Evolutionary conservation across 2,329 filamentous ascomycete species (phyloP).

Genomic region (Pseudogymnoascus sp.): DNA sequence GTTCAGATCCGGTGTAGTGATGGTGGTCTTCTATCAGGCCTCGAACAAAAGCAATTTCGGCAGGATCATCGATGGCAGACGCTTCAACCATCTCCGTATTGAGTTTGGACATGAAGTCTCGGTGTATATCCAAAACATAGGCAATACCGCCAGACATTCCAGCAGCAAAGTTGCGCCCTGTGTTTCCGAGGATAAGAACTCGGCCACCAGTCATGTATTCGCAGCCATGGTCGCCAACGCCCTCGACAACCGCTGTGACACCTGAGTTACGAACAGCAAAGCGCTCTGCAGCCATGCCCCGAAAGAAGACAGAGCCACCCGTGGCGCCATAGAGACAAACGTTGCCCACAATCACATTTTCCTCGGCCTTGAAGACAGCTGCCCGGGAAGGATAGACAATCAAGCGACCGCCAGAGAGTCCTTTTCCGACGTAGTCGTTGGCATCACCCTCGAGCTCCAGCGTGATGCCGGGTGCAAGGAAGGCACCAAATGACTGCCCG

Average conservation of each 20-base stretch:
- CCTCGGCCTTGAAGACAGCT: slow-evolving; percentile 90
- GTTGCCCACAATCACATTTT: slow-evolving; percentile 91
- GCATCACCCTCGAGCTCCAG: slow-evolving; percentile 91
- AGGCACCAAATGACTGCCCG: slow-evolving; percentile 93
- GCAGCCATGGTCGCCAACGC: slow-evolving; percentile 90
- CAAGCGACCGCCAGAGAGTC: slow-evolving; percentile 82
- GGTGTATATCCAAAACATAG: slow-evolving; percentile 82
- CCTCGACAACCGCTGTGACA: slow-evolving; percentile 91
- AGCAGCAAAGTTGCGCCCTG: slow-evolving; percentile 93
- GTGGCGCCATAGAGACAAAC: slow-evolving; percentile 94
- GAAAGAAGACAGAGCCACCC: slow-evolving; percentile 88
- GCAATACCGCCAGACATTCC: slow-evolving; percentile 99
- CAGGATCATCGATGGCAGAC: slow-evolving; percentile 71
- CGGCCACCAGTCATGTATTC: slow-evolving; percentile 99
- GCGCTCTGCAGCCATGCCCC: slow-evolving; percentile 89
- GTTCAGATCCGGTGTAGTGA: slow-evolving; percentile 94
- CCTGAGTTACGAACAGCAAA: slow-evolving; percentile 96
- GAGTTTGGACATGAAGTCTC: slow-evolving; percentile 86
- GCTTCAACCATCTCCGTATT: slow-evolving; percentile 98
- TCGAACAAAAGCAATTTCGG: slow-evolving; percentile 83
- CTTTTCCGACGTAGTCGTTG: slow-evolving; percentile 97
- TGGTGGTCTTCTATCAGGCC: slow-evolving; percentile 94
- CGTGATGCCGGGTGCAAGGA: slow-evolving; percentile 85
- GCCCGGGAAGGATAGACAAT: slow-evolving; percentile 89
- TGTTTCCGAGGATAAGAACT: slow-evolving; percentile 76